A percentile compares a stretch with the other conserved stretches of the same genome.
Conservation (phyloP, 176 grass and related monocot species). For the Neostapfia colusana region DNA sequence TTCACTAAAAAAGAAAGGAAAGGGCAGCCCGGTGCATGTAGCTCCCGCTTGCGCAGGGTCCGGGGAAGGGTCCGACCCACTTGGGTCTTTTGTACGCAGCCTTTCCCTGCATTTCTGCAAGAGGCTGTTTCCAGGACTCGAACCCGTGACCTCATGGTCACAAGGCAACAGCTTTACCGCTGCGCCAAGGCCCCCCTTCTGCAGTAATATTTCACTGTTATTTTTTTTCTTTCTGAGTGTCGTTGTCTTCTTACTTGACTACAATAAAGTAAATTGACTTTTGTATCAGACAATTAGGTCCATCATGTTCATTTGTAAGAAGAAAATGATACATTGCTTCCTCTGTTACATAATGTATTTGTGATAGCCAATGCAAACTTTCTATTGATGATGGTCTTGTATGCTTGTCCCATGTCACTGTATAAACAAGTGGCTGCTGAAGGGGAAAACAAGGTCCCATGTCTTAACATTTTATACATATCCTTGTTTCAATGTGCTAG, state of each 20-base stretch:
- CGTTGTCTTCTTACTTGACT: slow-evolving; percentile 1
- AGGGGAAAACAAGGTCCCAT: neutral
- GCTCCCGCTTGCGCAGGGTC: too few species aligned
- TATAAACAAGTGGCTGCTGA: neutral
- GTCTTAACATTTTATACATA: neutral
- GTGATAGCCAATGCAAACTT: neutral
- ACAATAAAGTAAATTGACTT: neutral
- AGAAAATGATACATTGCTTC: neutral
- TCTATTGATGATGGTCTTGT: slow-evolving; percentile 23
- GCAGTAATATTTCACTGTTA: neutral
- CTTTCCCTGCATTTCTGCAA: too few species aligned
- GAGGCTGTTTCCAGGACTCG: too few species aligned
- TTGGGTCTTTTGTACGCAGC: too few species aligned
- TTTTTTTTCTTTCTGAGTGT: neutral
- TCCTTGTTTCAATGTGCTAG: slow-evolving; percentile 15
- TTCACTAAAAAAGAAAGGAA: too few species aligned
- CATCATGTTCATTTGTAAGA: slow-evolving; percentile 14
- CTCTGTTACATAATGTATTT: neutral
- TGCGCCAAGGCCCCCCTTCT: too few species aligned
- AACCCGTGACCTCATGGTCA: too few species aligned
- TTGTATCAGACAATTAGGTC: neutral
- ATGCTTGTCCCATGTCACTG: neutral
- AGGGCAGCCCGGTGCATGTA: too few species aligned
- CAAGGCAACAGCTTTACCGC: too few species aligned
- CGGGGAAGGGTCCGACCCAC: too few species aligned